Base-by-base conservation (phyloP, 495 filamentous ascomycete genomes). In the Penicillium maclennaniae region DNA sequence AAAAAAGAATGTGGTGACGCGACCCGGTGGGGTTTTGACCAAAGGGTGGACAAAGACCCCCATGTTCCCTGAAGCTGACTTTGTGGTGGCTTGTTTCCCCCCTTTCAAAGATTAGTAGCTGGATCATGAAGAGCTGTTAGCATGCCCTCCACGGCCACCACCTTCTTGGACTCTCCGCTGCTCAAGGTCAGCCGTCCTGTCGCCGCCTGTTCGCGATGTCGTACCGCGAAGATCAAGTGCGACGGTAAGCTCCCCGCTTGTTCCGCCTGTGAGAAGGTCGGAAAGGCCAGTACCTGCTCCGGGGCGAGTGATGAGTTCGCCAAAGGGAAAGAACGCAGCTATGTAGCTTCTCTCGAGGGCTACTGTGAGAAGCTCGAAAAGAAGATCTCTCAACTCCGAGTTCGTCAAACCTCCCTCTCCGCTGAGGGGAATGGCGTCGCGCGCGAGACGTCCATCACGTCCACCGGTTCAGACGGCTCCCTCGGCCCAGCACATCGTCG, bases 211-310 rank as follows among this genome's bases (percentile, higher is more conserved):
- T 90, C 88, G 46, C 84, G 89, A 79, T 97, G 92, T 75, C 87
- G 92, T 45, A 80, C 83, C 42, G 91, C 91, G 45, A 97, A 97
- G 74, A 89, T 96, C 67, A 96, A 86, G 80, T 97, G 92, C 57
- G 92, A 97, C 73, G 91, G 91, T 47, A 96, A 95, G 65, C 77
- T 97, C 16, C 92, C 92, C 14, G 88, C 91, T 17, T 97, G 92
- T 64, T 91, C 89, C 15, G 91, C 92, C 20, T 96, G 92, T 61
- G 92, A 95, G 65, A 87, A 87, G 65, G 86, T 87, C 7, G 88
- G 88, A 38, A 87, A 86, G 48, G 83, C 84, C 39, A 81, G 77
- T 56, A 88, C 89, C 55, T 97, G 92, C 66, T 92, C 91, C n/a
- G 88, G 89, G 36, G 89, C 91, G 2, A 96, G 89, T 53, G 92